Evolutionary conservation across 257 asterid genomes (phyloP).

Genomic region (Petunia secreta): DNA sequence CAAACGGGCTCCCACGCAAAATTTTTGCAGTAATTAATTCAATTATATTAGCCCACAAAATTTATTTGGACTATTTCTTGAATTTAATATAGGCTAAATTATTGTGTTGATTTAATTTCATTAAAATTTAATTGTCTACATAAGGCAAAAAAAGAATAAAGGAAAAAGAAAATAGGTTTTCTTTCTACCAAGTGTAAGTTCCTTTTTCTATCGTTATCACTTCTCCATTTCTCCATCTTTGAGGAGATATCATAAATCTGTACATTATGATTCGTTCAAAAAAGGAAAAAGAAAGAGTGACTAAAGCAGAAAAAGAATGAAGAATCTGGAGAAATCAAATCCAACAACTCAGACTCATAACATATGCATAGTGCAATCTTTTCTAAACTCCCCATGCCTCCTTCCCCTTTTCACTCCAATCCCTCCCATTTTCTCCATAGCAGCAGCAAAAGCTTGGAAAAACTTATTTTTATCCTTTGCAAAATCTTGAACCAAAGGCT

Average conservation of each 20-base stretch:
- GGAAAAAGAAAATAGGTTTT: slow-evolving; percentile 23
- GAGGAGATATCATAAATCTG: slow-evolving; percentile 15
- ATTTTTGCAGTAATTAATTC: too few species aligned
- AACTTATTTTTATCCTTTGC: slow-evolving; percentile 76
- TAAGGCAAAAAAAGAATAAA: not conserved
- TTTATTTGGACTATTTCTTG: too few species aligned
- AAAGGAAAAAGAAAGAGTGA: not conserved
- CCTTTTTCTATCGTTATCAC: not conserved
- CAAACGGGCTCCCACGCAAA: too few species aligned
- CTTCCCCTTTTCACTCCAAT: slow-evolving; percentile 85
- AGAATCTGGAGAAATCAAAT: not conserved
- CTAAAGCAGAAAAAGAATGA: not conserved
- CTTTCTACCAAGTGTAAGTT: too few species aligned
- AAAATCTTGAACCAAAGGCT: slow-evolving; percentile 64
- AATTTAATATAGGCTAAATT: too few species aligned
- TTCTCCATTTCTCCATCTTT: not conserved
- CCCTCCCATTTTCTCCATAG: slow-evolving; percentile 96
- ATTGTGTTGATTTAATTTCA: too few species aligned
- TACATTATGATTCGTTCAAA: not conserved
- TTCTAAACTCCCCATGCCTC: slow-evolving; percentile 82
- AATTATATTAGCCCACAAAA: too few species aligned
- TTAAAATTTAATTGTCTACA: too few species aligned
- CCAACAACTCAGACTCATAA: slow-evolving; percentile 5
- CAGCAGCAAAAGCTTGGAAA: slow-evolving; percentile 66
- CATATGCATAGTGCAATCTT: slow-evolving; percentile 61